Base-by-base conservation (phyloP, 208 protist genomes). In the Sergeia podlipaevii region DNA sequence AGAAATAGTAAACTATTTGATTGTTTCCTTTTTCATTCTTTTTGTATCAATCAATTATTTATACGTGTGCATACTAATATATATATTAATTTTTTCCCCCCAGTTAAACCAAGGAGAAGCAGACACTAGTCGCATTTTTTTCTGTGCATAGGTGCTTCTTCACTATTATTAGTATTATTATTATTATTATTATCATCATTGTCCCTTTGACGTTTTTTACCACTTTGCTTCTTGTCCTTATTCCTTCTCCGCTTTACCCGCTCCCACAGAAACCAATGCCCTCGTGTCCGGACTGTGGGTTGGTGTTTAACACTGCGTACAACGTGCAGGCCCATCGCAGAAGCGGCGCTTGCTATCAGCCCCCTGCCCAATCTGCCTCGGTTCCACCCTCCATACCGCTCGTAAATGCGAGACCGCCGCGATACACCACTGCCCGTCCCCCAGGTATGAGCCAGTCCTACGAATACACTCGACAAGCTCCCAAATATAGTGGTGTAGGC, bases 281-380 rank as follows among this genome's bases (percentile, higher is more conserved):
- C 10, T 11, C 64, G 20, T 81, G 74, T 42, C 74, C 69, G 1
- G 62, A 81, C n/a, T 81, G 74, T 26, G 74, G 74, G 3, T 42
- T 77, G n/a, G 44, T 74, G 26, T 81, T 66, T 26, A 69, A 69
- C 37, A 60, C 53, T 32, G 48, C 66, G 23, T 58, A 68, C 43
- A 58, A 64, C 37, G 41, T 81, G 1, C 68, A 71, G 13, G 23
- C 49, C 3, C 74, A 81, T 39, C 67, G 67, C 1, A 51, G 54
- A 1, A 50, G 45, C 30, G 65, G 69, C 27, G 3, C 36, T 4
- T 69, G 64, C 39, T 23, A 36, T 10, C 17, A 17, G 8, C 23
- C 52, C 20, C 15, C 18, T 17, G 33, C 54, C 17, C 34, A n/a
- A 4, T 34, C 24, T 21, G 1, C 17, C 50, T 11, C 49, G 36